A percentile compares a stretch with the other conserved stretches of the same genome.
Evolutionary conservation across 495 filamentous ascomycete genomes (phyloP).

Genomic region (Talaromyces stipitatus): DNA sequence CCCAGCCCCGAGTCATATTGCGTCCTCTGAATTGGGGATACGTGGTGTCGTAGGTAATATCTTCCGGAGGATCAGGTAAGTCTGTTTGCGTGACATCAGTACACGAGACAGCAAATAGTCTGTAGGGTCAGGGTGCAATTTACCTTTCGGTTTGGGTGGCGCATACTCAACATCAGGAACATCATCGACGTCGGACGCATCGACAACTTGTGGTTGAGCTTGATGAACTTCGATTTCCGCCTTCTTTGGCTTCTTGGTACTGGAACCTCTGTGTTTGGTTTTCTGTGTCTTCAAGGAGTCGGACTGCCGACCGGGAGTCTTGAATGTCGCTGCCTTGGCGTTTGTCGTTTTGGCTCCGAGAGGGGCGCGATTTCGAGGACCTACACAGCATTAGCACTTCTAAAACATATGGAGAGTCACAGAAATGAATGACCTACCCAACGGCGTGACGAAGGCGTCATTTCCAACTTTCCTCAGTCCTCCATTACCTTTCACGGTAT

Average conservation of each 20-base stretch:
- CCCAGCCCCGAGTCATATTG: constrained; percentile 62
- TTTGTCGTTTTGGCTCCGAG: constrained; percentile 95
- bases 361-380: constrained; percentile 63
- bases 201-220: constrained; percentile 21
- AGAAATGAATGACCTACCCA: constrained; percentile 45
- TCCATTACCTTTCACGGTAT: constrained; percentile 53
- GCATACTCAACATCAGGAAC: constrained; percentile 69
- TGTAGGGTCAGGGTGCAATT: not conserved
- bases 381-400: not conserved
- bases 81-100: constrained; percentile 29
- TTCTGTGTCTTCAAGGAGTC: constrained; percentile 39
- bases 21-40: constrained; percentile 46
- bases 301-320: constrained; percentile 48
- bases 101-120: not conserved
- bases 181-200: constrained; percentile 45
- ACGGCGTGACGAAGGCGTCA: constrained; percentile 73
- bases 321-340: constrained; percentile 67
- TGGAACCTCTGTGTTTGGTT: constrained; percentile 41
- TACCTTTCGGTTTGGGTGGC: constrained; percentile 56
- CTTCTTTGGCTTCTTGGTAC: constrained; percentile 43
- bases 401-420: not conserved
- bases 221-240: constrained; percentile 30
- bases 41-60: constrained; percentile 53
- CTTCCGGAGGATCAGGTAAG: constrained; percentile 68
- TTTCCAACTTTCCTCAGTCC: constrained; percentile 56